Percentiles rank a stretch among this genome's conserved stretches.
Conservation (phyloP, 75 land plant genomes). For the Picea sitchensis region DNA sequence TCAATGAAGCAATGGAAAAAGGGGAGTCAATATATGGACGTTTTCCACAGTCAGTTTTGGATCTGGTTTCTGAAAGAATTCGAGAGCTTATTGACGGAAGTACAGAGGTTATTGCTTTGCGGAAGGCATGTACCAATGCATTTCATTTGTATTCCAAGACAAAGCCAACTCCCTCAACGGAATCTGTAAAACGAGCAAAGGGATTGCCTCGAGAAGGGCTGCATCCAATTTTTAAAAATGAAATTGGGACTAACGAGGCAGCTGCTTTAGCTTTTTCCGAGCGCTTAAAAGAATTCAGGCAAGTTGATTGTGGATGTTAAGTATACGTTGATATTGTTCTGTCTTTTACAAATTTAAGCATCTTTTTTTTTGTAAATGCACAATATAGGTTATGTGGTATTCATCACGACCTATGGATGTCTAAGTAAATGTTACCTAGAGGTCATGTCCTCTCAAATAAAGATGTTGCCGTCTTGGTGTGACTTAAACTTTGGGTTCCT, state of each 20-base stretch:
- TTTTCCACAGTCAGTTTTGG: conserved; percentile 80
- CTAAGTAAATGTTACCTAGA: not conserved
- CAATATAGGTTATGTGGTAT: not conserved
- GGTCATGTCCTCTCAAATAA: not conserved
- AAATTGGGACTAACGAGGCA: conserved; percentile 56
- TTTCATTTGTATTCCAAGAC: conserved; percentile 74
- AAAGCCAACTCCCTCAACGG: conserved; percentile 77
- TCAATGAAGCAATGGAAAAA: conserved; percentile 56
- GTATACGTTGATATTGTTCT: not conserved
- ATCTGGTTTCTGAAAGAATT: conserved; percentile 64
- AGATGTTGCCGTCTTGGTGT: not conserved
- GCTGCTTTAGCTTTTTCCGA: conserved; percentile 84
- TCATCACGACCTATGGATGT: not conserved
- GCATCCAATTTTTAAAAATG: conserved; percentile 75
- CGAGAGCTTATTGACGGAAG: conserved; percentile 54
- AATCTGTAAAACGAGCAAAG: conserved; percentile 78
- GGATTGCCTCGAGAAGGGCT: conserved; percentile 74
- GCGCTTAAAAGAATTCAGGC: conserved; percentile 81
- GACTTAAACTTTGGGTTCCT: not conserved
- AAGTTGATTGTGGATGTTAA: not conserved
- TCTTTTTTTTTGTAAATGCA: not conserved
- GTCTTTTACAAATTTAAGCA: not conserved
- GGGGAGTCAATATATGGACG: conserved; percentile 94
- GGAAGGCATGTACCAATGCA: conserved; percentile 70
- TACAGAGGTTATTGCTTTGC: conserved; percentile 58